Base-by-base conservation (phyloP, 2,329 filamentous ascomycete genomes). In the Pseudocercospora fuligena region DNA sequence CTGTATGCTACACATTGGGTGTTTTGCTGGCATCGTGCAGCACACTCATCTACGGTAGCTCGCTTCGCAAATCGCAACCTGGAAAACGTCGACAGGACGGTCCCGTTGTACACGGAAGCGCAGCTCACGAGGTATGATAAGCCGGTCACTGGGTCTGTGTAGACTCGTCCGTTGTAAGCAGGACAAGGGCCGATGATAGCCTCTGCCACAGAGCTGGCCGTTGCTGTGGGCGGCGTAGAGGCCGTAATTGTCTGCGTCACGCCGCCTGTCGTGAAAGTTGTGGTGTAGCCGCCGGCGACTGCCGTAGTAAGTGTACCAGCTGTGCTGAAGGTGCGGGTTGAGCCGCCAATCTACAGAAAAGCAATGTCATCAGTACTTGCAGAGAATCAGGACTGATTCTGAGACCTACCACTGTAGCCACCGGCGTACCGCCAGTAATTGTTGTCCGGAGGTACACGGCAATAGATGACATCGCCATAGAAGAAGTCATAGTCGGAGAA, bases 281-380 rank as follows among this genome's bases (percentile, higher is more conserved):
- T 54, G 14, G 51, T 54, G 51, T 25, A 54, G 51, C 51, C 51
- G 51, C 51, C 51, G 14, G 51, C 7, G 16, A 54, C 51, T 16
- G 21, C 14, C 2, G 51, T 25, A 5, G 51, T 54, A 5, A 54
- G 2, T 12, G 19, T 23, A 23, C 51, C 51, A 25, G 21, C 51
- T 14, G 51, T 54, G 23, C 19, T 29, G 14, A 19, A 54, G 16
- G 23, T 25, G 9, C 51, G 16, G 2, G 51, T 54, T 16, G 21
- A 25, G 14, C 51, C 51, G 16, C 51, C 51, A 29, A 54, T 25
- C 43, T 46, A 21, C 19, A 11, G 1, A 8, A 46, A 31, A 8
- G 27, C 3, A 27, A 27, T 46, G 40, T 46, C 43, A 21, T 46
- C 43, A 46, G 43, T 21, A n/a, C 5, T 46, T 21, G 43, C 43